phyloP scores from a whole-genome alignment of 2,329 filamentous ascomycete genomes.

The Zopfia rhizophila region DNA sequence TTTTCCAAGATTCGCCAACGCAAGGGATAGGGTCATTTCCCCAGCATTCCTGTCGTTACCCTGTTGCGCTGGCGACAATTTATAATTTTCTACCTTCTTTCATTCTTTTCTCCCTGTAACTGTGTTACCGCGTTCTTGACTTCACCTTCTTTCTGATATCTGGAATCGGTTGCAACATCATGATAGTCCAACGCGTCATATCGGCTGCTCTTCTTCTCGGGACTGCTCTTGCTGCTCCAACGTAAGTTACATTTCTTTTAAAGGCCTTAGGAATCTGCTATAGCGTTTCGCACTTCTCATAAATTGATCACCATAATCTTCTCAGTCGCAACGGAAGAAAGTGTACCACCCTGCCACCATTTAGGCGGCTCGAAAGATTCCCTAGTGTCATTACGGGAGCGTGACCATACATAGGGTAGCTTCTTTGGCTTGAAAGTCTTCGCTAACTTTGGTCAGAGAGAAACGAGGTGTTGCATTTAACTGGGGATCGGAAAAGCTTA shows the following conservation, averaged over 20 bases:
- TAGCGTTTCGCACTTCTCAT: neutral
- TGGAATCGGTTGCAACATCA: slow-evolving; percentile 17
- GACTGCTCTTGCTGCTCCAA: slow-evolving; percentile 37
- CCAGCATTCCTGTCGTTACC: slow-evolving; percentile 15
- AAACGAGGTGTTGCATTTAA: slow-evolving; percentile 55
- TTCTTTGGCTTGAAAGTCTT: neutral
- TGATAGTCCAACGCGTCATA: slow-evolving; percentile 37
- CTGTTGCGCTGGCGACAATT: slow-evolving; percentile 9
- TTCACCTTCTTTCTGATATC: slow-evolving; percentile 2
- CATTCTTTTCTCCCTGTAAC: slow-evolving; percentile 10
- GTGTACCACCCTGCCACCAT: neutral
- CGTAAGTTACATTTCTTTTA: slow-evolving; percentile 36
- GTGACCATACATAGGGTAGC: neutral
- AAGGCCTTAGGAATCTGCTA: neutral
- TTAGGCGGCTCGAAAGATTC: neutral
- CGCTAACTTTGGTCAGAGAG: slow-evolving; percentile 9
- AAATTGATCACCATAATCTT: neutral
- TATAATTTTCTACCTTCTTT: no score
- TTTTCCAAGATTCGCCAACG: slow-evolving; percentile 6
- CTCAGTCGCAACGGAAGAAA: slow-evolving; percentile 1
- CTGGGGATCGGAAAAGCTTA: slow-evolving; percentile 62
- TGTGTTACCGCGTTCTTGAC: slow-evolving; percentile 8
- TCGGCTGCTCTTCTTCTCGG: slow-evolving; percentile 35
- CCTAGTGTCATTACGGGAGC: slow-evolving; percentile 29
- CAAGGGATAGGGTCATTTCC: slow-evolving; percentile 5